Base-by-base conservation (phyloP, 768 basidiomycete genomes). In the Xerocomus brunneocitrinus region DNA sequence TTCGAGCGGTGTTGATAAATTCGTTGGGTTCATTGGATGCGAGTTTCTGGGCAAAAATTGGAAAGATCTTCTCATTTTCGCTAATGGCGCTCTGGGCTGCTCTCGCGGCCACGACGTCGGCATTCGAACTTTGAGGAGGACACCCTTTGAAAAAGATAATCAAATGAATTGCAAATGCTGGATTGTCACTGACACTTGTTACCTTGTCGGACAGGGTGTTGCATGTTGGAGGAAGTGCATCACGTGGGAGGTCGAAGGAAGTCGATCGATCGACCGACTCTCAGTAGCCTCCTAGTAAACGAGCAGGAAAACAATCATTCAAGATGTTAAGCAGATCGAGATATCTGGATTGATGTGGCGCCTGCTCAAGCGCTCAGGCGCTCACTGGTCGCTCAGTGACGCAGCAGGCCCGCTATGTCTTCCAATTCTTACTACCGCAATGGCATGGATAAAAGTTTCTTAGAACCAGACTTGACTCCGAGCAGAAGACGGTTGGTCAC, bases 41-140 rank as follows among this genome's bases (percentile, higher is more conserved):
- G 30, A 77, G 65, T 51, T 65, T 74, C 36, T 53, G 62, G 22
- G 67, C 65, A 49, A 73, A 73, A 6, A 67, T 13, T 0, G 64
- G 63, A 47, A 78, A 76, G 38, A 74, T 66, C 52, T 64, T 75
- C 55, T 76, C 70, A 16, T 71, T 70, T 5, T 62, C 50, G 31
- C 9, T 55, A 8, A 69, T 52, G 34, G 66, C 70, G 13, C 38
- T 54, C 3, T 61, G 62, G 10, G 58, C 57, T 31, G 54, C 34
- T 39, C 56, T 64, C 51, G 58, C 59, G 32, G 57, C 55, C 24
- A 53, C 58, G 5, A 38, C 1, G 30, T 54, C 47, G 24, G 38
- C 3, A n/a, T 7, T 45, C 9, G 41, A 3, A 24, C 22, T 19
- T 30, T 39, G 44, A 28, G 58, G 44, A n/a, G 57, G n/a, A 25